Conservation (phyloP, 208 protist species). For the Trypanosoma melophagium region DNA sequence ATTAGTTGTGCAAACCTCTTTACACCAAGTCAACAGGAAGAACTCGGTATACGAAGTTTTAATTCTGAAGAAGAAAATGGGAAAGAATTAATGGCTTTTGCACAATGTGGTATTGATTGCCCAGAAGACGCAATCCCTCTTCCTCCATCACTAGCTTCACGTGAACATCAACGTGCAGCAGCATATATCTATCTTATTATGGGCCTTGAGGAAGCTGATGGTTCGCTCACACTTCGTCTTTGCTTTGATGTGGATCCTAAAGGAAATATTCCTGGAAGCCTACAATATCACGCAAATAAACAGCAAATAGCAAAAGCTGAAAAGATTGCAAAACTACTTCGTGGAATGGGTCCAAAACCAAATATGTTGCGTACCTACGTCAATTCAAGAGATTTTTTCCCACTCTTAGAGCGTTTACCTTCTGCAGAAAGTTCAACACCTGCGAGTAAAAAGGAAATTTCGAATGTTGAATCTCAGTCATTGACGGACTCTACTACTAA, state of each 20-base stretch:
- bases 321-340: slow-evolving; percentile 25
- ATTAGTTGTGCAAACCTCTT: slow-evolving; percentile 40
- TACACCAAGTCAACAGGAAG: slow-evolving; percentile 40
- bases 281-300: not conserved
- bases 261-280: slow-evolving; percentile 28
- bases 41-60: slow-evolving; percentile 33
- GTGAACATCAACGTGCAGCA: slow-evolving; percentile 21
- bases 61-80: not conserved
- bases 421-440: slow-evolving; percentile 18
- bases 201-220: slow-evolving; percentile 51
- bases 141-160: slow-evolving; percentile 12
- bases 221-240: slow-evolving; percentile 44
- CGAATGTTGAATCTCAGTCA: not conserved
- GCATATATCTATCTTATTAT: slow-evolving; percentile 32
- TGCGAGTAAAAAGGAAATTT: not conserved
- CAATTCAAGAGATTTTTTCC: slow-evolving; percentile 44
- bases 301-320: slow-evolving; percentile 17
- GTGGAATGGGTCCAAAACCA: slow-evolving; percentile 30
- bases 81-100: slow-evolving; percentile 24
- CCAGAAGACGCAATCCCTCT: slow-evolving; percentile 20
- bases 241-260: slow-evolving; percentile 30
- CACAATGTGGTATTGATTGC: slow-evolving; percentile 40
- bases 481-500: not conserved
- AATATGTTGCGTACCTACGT: slow-evolving; percentile 40
- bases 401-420: slow-evolving; percentile 23